These are phyloP conservation scores for Acacia crassicarpa DNA, from an alignment of 306 rosid species.

Conservation along the genomic window DNA sequence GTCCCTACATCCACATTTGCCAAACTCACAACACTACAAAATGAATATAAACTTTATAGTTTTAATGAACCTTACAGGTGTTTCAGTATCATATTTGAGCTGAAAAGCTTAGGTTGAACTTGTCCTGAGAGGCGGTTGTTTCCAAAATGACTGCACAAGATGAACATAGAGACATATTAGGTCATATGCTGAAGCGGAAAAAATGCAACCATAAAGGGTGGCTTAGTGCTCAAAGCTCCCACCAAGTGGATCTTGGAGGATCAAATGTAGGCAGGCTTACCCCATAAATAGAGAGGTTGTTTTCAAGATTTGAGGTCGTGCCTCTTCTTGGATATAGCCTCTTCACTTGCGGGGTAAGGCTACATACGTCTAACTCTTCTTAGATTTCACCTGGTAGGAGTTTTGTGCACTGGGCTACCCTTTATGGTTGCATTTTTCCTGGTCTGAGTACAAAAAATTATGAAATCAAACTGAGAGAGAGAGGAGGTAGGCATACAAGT, in stretches of 20 bases:
- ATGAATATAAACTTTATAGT: conserved; percentile 4
- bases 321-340: too few relatives aligned
- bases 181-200: conserved; percentile 17
- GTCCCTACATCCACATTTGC: not conserved
- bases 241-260: too few relatives aligned
- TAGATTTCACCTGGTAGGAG: too few relatives aligned
- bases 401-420: too few relatives aligned
- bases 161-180: conserved; percentile 9
- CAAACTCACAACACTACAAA: not conserved
- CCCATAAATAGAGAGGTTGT: too few relatives aligned
- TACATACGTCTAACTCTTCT: too few relatives aligned
- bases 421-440: too few relatives aligned
- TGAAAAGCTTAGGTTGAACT: conserved; percentile 54
- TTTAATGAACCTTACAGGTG: conserved; percentile 59
- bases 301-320: too few relatives aligned
- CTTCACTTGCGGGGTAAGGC: too few relatives aligned
- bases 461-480: conserved; percentile 18
- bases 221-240: too few relatives aligned
- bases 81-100: conserved; percentile 39
- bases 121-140: conserved; percentile 42
- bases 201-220: not conserved
- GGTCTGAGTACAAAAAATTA: not conserved
- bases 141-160: conserved; percentile 61
- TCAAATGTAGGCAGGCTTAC: too few relatives aligned
- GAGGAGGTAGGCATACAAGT: conserved; percentile 42